These are phyloP conservation scores for Acmispon strigosus DNA, from an alignment of 306 rosid species.

Conservation along the genomic window DNA sequence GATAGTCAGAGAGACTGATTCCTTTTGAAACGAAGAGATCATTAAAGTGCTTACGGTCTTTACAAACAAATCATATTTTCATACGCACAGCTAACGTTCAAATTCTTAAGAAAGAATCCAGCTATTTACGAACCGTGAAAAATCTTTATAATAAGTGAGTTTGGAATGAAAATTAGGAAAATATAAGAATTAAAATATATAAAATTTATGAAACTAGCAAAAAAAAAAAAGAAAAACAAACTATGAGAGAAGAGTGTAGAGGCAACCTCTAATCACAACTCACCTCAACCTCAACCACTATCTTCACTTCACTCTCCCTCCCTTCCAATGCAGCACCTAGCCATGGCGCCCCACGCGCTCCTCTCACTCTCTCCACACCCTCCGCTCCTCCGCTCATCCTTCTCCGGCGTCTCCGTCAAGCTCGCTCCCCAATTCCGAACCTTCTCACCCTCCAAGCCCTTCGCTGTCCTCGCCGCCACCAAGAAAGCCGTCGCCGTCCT, in stretches of 20 bases:
- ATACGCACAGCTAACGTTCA: too few species aligned
- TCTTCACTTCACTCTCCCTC: not conserved
- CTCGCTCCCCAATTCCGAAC: conserved; percentile 31
- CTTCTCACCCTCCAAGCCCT: conserved; percentile 32
- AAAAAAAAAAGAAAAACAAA: not conserved
- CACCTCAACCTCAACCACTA: not conserved
- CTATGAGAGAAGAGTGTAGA: not conserved
- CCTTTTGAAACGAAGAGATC: too few species aligned
- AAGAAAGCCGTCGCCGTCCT: conserved; percentile 81
- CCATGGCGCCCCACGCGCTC: conserved; percentile 56
- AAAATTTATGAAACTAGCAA: not conserved
- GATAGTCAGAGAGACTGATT: too few species aligned
- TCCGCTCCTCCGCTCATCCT: conserved; percentile 37
- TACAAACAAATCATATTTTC: too few species aligned
- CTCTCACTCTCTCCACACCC: conserved; percentile 21
- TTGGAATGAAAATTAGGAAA: not conserved
- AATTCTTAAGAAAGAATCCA: too few species aligned
- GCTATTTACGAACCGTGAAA: too few species aligned
- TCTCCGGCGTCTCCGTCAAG: conserved; percentile 48
- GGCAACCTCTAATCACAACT: not conserved
- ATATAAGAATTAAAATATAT: too few species aligned
- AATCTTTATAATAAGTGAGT: too few species aligned
- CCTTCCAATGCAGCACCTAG: conserved; percentile 34
- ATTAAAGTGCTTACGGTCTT: too few species aligned
- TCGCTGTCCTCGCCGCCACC: conserved; percentile 47